Base-by-base conservation (phyloP, 2,329 filamentous ascomycete genomes). In the Fusarium tricinctum region DNA sequence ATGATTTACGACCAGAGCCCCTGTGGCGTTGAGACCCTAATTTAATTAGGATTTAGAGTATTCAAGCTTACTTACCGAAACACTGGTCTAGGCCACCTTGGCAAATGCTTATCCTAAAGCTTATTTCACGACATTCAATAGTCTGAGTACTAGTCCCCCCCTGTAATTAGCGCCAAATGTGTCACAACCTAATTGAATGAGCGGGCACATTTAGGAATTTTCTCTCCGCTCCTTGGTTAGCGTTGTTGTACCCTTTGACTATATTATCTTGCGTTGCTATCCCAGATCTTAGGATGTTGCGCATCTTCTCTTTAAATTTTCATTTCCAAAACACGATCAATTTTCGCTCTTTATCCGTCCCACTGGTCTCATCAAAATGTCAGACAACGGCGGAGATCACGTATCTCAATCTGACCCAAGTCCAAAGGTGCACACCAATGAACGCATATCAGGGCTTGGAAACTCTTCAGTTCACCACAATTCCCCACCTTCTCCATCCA, bases 71-170 rank as follows among this genome's bases (percentile, higher is more conserved):
- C 50, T 20, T 42, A 42, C 20, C 20, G 6, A 20, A 42, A 26
- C 26, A 50, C 20, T 12, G 38, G 44, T 30, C 53, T 30, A 56
- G 6, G 19, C 45, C 53, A 42, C 32, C 53, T 56, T 50, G 53
- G 53, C 53, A 28, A 56, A 42, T 33, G 53, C 53, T 56, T 56
- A 40, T 50, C 10, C 33, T 8, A 26, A 40, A 56, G 53, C 28
- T 50, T 56, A 50, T 50, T 50, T 50, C 26, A 42, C 30, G 26
- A 32, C 14, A 12, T 30, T 40, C 53, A 50, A 33, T 50, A 50
- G 53, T 40, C 26, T 56, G 17, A 19, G 22, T 9, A 14, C 53
- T 56, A 56, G 20, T 23, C 8, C 23, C 40, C 5, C 20, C 14
- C 23, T 15, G 23, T 10, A 15, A 20, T 15, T 3, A 10, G 3